phyloP scores from a whole-genome alignment of 2,329 filamentous ascomycete species.

The Venturia effusa region DNA sequence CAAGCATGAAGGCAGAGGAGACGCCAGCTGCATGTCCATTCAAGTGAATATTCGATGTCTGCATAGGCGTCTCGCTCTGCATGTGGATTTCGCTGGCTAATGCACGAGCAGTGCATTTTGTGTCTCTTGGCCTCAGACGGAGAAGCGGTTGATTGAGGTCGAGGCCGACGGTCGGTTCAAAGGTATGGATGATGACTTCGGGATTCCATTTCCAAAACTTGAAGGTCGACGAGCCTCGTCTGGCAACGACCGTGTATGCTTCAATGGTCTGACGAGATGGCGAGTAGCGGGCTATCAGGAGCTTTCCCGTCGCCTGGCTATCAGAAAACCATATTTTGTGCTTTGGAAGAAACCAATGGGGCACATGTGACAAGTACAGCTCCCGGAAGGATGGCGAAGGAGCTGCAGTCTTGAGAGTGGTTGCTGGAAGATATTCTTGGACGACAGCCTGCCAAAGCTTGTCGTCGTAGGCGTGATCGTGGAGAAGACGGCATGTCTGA shows the following conservation, averaged over 20 bases:
- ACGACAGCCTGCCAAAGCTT: slow-evolving; percentile 62
- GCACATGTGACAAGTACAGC: slow-evolving; percentile 64
- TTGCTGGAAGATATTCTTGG: slow-evolving; percentile 51
- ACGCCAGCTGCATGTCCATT: slow-evolving; percentile 29
- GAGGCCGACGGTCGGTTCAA: slow-evolving; percentile 58
- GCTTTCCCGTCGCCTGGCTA: slow-evolving; percentile 57
- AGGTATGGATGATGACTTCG: slow-evolving; percentile 59
- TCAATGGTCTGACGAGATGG: slow-evolving; percentile 64
- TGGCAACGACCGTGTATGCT: slow-evolving; percentile 64
- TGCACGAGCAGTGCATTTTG: slow-evolving; percentile 41
- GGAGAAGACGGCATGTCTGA: slow-evolving; percentile 50
- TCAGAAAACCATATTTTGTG: slow-evolving; percentile 83
- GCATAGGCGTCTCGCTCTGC: slow-evolving; percentile 10
- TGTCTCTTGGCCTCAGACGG: slow-evolving; percentile 21
- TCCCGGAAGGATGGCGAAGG: slow-evolving; percentile 56
- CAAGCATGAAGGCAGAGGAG: slow-evolving; percentile 58
- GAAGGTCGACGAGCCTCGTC: slow-evolving; percentile 43
- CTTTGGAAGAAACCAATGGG: slow-evolving; percentile 73
- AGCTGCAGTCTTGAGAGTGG: slow-evolving; percentile 32
- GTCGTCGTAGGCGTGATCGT: slow-evolving; percentile 51
- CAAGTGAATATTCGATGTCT: slow-evolving; percentile 13
- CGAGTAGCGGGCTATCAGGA: slow-evolving; percentile 71
- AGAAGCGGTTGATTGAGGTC: slow-evolving; percentile 64
- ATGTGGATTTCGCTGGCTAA: slow-evolving; percentile 30
- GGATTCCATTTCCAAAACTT: slow-evolving; percentile 55